Evolutionary conservation across 2,329 filamentous ascomycete species (phyloP).

Genomic region (Phialemonium atrogriseum): DNA sequence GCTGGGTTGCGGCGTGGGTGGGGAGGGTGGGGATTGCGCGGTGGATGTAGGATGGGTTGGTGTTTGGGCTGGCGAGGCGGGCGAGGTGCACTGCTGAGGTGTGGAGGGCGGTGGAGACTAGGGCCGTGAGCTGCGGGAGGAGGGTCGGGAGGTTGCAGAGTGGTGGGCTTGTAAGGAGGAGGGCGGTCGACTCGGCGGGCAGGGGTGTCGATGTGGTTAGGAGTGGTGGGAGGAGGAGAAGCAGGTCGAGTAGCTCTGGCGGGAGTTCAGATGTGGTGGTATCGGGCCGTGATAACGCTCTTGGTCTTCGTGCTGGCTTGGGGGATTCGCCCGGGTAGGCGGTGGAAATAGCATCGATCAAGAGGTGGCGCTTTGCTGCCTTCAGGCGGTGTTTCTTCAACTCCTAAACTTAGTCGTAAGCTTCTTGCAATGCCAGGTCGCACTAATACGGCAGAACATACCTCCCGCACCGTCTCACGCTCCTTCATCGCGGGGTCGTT

Average conservation of each 20-base stretch:
- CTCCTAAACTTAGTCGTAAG: conserved; percentile 27
- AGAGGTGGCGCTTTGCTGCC: conserved; percentile 40
- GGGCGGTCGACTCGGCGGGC: conserved; percentile 23
- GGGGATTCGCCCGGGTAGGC: conserved; percentile 17
- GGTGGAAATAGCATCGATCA: conserved; percentile 40
- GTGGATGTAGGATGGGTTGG: conserved; percentile 50
- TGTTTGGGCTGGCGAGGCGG: conserved; percentile 38
- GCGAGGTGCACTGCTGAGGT: conserved; percentile 38
- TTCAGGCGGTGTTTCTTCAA: conserved; percentile 39
- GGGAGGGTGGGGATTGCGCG: conserved; percentile 44
- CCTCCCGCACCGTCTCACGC: conserved; percentile 39
- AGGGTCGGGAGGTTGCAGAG: conserved; percentile 37
- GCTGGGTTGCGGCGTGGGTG: conserved; percentile 27
- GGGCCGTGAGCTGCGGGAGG: conserved; percentile 36
- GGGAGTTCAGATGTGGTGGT: conserved; percentile 13
- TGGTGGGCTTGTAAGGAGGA: conserved; percentile 42
- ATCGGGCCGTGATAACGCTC: conserved; percentile 13
- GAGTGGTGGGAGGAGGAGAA: conserved; percentile 45
- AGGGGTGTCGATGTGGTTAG: conserved; percentile 31
- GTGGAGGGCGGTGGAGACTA: conserved; percentile 43
- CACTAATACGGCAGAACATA: conserved; percentile 20
- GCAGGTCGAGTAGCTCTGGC: conserved; percentile 37
- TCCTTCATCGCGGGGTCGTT: conserved; percentile 40
- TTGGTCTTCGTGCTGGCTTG: conserved; percentile 13
- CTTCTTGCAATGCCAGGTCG: too few species aligned